These are phyloP conservation scores for Barnettozyma hawaiiensis DNA, from an alignment of 1,139 yeast species.

Conservation along the genomic window DNA sequence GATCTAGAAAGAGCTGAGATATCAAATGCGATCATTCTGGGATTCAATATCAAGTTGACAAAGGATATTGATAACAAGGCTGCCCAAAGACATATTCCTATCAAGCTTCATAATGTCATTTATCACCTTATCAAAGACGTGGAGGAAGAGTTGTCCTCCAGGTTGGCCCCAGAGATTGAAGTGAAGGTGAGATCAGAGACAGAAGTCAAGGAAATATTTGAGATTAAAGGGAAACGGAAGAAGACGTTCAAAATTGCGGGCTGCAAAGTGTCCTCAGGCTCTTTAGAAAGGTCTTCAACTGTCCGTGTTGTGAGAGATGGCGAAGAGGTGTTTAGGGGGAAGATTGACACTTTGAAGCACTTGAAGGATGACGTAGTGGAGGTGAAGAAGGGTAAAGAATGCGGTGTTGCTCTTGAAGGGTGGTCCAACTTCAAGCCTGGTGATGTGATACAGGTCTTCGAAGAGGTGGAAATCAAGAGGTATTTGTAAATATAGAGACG, in stretches of 20 bases:
- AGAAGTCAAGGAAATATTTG: constrained; percentile 66
- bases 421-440: constrained; percentile 74
- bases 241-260: constrained; percentile 72
- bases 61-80: constrained; percentile 62
- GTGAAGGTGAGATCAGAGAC: constrained; percentile 65
- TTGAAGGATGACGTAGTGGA: constrained; percentile 76
- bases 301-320: constrained; percentile 58
- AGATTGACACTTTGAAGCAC: constrained; percentile 69
- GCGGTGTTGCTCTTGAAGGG: constrained; percentile 71
- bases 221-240: constrained; percentile 50
- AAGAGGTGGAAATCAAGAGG: constrained; percentile 63
- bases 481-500: constrained; percentile 42
- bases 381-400: constrained; percentile 81
- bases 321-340: constrained; percentile 58
- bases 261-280: constrained; percentile 73
- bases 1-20: constrained; percentile 81
- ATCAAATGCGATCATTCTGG: constrained; percentile 64
- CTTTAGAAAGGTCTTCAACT: constrained; percentile 49
- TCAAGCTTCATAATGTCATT: constrained; percentile 71
- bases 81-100: constrained; percentile 48
- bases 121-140: constrained; percentile 86
- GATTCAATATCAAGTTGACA: constrained; percentile 72
- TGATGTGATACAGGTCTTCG: constrained; percentile 70
- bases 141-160: constrained; percentile 53
- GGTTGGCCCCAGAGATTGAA: constrained; percentile 64